Base-by-base conservation (phyloP, 2,329 filamentous ascomycete species). In the Fusarium pseudoanthophilum region DNA sequence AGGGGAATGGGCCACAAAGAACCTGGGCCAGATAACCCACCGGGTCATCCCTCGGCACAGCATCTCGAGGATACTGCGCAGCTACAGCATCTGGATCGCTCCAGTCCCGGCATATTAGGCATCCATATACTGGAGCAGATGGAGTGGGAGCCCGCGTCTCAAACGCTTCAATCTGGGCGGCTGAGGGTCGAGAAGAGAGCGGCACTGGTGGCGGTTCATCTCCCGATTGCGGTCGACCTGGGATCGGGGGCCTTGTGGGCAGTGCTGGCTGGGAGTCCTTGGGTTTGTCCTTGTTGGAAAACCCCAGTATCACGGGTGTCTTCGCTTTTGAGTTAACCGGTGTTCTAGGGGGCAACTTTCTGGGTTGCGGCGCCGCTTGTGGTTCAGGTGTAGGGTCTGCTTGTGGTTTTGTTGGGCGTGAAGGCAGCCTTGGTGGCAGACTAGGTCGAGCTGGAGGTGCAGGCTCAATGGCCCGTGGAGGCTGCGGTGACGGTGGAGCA, bases 21-120 rank as follows among this genome's bases (percentile, higher is more conserved):
- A 93, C 89, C 58, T 89, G 88, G 0, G 95, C 95, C 30, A 99
- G 87, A 84, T 93, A 93, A 26, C 88, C 89, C 7, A 96, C 85
- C 1, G 92, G 91, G 49, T 90, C 87, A 21, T 85, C 82, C 24
- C 86, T 84, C 8, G 94, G 94, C 24, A 98, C 87, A 3, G 90
- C 89, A 49, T 92, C 83, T 36, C 91, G 87, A 10, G 95, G 94
- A 78, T 94, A 95, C 73, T 90, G 91, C 11, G 93, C 88, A 10
- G 94, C 95, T 74, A 97, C 91, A 20, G 82, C 82, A 82, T 98
- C 96, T 1, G 94, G 92, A 0, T 84, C 90, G 11, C 93, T 95
- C 82, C 97, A 98, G 83, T 98, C 95, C 73, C 95, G 91, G 80
- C 96, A 98, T 65, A 90, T 85, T 59, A 97, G 86, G 80, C 96